Evolutionary conservation across 2,329 filamentous ascomycete species (phyloP), one percentile per base, ranked within the genome.

Genomic region (Geosmithia flava): DNA sequence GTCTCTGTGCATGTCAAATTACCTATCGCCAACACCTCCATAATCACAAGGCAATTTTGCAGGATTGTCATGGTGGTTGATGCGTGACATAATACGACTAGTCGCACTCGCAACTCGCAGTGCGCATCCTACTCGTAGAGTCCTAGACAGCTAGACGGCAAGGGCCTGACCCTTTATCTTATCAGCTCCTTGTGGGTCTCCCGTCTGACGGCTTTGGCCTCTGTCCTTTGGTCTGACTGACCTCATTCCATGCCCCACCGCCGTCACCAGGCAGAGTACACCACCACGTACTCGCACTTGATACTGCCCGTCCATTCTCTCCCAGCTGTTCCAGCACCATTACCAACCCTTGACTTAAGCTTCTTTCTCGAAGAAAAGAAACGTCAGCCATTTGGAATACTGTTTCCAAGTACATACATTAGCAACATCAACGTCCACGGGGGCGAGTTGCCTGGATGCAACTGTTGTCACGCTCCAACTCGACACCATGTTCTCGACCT

Each of bases 401-500:
- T 16, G 33, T 37, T 3, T 13, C 33, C 33, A 11, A 16, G 33
- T 37, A 37, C 33, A 16, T 37, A 11, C 11, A 7, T 37, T 16
- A 16, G 3, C 33, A 11, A 37, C 15, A 37, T 7, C 33, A 13
- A 37, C 33, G 33, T 37, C 11, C 33, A 5, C 33, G 33, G 33
- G 33, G 33, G 15, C 33, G 11, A 37, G 15, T 11, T 37, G 33
- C 33, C 15, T 37, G 5, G 5, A 37, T 37, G 33, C 33, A 37
- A 13, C 33, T 11, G 33, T 16, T 13, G 15, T 16, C 33, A 37
- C 6, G 13, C 15, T 3, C 42, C 19, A 8, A 13, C 13, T 11
- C 42, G 20, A 23, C 13, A 57, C 56, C 61, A 96, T 96, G 91
- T 94, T 93, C 68, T 83, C 85, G 52, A 89, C 85, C 48, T 98